These are phyloP conservation scores for Parafenestella ontariensis DNA, from an alignment of 2,329 filamentous ascomycete species.

Conservation along the genomic window DNA sequence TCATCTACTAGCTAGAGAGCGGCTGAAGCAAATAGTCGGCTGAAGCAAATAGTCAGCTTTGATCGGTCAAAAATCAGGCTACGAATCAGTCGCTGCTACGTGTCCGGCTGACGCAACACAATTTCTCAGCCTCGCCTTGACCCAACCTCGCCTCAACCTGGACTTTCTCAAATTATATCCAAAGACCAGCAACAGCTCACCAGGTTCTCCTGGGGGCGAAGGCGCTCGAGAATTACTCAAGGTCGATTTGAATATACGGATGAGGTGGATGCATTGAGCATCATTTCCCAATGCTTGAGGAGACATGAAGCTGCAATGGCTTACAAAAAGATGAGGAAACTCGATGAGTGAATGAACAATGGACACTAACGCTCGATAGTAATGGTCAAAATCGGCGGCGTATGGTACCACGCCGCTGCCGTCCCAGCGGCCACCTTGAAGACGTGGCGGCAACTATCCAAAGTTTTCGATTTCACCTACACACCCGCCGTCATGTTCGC, in stretches of 20 bases:
- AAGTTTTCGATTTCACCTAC: slow-evolving; percentile 16
- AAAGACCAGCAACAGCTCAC: too few species aligned
- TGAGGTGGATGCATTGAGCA: neutral
- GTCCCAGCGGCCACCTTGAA: slow-evolving; percentile 7
- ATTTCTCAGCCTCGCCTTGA: too few species aligned
- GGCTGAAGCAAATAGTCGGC: too few species aligned
- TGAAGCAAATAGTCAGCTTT: too few species aligned
- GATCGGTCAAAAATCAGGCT: too few species aligned
- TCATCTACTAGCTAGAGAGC: too few species aligned
- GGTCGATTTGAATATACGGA: neutral
- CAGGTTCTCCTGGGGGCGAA: too few species aligned
- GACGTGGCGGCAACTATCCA: slow-evolving; percentile 12
- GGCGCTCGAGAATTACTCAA: too few species aligned
- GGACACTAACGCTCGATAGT: slow-evolving; percentile 7
- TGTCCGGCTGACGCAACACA: too few species aligned
- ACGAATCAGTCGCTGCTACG: too few species aligned
- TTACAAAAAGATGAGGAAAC: neutral
- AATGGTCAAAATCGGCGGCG: slow-evolving; percentile 13
- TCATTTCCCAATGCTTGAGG: neutral
- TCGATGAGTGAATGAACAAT: neutral
- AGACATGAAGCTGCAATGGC: neutral
- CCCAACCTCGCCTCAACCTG: too few species aligned
- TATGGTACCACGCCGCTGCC: slow-evolving; percentile 5
- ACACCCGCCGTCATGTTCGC: slow-evolving; percentile 14
- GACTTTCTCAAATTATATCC: too few species aligned